Percentiles rank a stretch among this genome's conserved stretches.
Evolutionary conservation across 1,284 basidiomycete species (phyloP).

Genomic region (Ganoderma lingzhi): DNA sequence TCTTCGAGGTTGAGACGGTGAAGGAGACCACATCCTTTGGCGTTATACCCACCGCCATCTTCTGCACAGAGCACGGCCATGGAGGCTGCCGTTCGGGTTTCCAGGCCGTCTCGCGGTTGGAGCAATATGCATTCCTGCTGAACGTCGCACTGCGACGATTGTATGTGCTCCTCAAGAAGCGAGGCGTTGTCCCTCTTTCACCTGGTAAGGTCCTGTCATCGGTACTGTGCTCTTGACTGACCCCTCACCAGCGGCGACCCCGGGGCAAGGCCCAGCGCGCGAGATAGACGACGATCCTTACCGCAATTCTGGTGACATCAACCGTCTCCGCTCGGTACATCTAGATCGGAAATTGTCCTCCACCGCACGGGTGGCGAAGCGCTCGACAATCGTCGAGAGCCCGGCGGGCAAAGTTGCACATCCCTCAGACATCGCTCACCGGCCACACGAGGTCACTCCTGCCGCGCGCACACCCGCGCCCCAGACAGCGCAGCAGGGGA

Average conservation of each 20-base stretch:
- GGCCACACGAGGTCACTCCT: slow-evolving; percentile 37
- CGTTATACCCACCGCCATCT: slow-evolving; percentile 71
- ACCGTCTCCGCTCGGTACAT: slow-evolving; percentile 93
- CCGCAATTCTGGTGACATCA: slow-evolving; percentile 89
- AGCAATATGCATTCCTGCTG: slow-evolving; percentile 97
- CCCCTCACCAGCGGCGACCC: slow-evolving; percentile 43
- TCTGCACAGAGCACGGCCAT: slow-evolving; percentile 84
- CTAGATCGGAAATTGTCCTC: slow-evolving; percentile 95
- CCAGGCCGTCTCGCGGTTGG: slow-evolving; percentile 90
- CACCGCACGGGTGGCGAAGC: slow-evolving; percentile 90
- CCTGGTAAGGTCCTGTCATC: slow-evolving; percentile 59
- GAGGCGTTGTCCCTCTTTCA: slow-evolving; percentile 87
- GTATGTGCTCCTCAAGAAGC: slow-evolving; percentile 90
- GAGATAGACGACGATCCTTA: slow-evolving; percentile 72
- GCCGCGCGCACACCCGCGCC: slow-evolving; percentile 30
- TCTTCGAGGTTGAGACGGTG: slow-evolving; percentile 72
- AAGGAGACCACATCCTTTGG: slow-evolving; percentile 75
- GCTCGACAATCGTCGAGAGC: slow-evolving; percentile 95
- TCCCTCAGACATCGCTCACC: slow-evolving; percentile 51
- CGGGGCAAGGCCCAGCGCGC: slow-evolving; percentile 43
- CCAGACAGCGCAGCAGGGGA: slow-evolving; percentile 32
- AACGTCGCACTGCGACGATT: slow-evolving; percentile 95
- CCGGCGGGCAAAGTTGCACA: slow-evolving; percentile 91
- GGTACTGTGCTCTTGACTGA: slow-evolving; percentile 10
- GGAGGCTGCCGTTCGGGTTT: slow-evolving; percentile 78